A percentile compares a stretch with the other conserved stretches of the same genome.
Conservation (phyloP, 441 rosid species). For the Gossypium lobatum region DNA sequence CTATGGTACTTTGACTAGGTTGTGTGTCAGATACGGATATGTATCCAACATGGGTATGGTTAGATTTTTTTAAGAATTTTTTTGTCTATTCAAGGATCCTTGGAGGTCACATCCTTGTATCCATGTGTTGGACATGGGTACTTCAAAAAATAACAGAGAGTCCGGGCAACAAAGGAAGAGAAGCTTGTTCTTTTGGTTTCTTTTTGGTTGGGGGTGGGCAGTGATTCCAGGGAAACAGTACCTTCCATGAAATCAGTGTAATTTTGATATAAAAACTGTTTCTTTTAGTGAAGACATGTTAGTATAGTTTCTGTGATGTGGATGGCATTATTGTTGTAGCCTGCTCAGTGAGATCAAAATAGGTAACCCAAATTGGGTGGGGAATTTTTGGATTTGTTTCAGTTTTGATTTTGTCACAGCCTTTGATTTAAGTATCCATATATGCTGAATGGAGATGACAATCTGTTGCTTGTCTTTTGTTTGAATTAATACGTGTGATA, state of each 20-base stretch:
- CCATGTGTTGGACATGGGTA: too few relatives aligned
- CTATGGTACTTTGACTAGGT: neutral
- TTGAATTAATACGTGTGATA: neutral
- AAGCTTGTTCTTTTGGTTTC: neutral
- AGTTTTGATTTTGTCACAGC: neutral
- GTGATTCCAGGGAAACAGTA: neutral
- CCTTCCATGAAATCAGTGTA: neutral
- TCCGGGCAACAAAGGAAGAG: too few relatives aligned
- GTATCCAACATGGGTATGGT: too few relatives aligned
- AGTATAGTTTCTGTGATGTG: neutral
- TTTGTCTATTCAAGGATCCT: too few relatives aligned
- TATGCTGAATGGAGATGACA: neutral
- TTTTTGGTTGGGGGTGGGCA: neutral
- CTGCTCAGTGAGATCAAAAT: neutral
- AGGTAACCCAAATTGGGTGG: neutral
- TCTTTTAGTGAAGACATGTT: neutral
- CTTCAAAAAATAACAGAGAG: too few relatives aligned
- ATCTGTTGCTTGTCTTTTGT: neutral
- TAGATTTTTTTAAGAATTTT: too few relatives aligned
- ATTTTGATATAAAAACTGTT: neutral
- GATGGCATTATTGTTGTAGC: neutral
- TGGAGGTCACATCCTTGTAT: too few relatives aligned
- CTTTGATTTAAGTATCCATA: neutral
- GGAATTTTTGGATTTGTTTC: neutral
- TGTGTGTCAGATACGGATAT: too few relatives aligned